These are phyloP conservation scores for Aphanomyces stellatus DNA, from an alignment of 352 stramenopile genomes.

Conservation along the genomic window DNA sequence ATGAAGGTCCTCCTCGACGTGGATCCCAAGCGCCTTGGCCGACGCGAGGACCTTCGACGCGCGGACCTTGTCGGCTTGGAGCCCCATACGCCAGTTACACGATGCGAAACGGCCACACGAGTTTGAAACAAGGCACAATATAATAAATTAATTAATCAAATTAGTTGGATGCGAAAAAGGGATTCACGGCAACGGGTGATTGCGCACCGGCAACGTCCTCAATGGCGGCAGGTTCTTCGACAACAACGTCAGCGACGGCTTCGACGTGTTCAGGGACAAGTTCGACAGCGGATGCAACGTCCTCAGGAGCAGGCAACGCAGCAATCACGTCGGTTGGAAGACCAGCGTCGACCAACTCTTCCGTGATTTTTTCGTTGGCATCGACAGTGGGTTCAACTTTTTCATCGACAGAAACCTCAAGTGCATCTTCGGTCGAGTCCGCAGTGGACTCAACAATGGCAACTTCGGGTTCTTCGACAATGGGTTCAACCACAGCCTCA, in stretches of 20 bases:
- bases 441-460: neutral
- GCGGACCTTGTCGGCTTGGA: neutral
- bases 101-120: neutral
- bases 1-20: conserved; percentile 8
- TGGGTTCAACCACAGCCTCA: neutral
- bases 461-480: neutral
- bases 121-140: neutral
- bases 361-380: neutral
- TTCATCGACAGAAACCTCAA: neutral
- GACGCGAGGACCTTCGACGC: conserved; percentile 9
- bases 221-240: too few species aligned
- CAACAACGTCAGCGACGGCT: too few species aligned
- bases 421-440: neutral
- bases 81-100: neutral
- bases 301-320: neutral
- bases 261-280: neutral
- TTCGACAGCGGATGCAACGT: neutral
- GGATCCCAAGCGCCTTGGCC: conserved; percentile 12
- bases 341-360: neutral
- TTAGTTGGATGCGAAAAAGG: neutral
- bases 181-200: too few species aligned
- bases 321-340: neutral
- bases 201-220: too few species aligned
- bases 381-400: neutral
- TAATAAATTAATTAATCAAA: neutral